Base-by-base conservation (phyloP, 192 early-diverging fungal genomes). In the Gorgonomyces haynaldii region DNA sequence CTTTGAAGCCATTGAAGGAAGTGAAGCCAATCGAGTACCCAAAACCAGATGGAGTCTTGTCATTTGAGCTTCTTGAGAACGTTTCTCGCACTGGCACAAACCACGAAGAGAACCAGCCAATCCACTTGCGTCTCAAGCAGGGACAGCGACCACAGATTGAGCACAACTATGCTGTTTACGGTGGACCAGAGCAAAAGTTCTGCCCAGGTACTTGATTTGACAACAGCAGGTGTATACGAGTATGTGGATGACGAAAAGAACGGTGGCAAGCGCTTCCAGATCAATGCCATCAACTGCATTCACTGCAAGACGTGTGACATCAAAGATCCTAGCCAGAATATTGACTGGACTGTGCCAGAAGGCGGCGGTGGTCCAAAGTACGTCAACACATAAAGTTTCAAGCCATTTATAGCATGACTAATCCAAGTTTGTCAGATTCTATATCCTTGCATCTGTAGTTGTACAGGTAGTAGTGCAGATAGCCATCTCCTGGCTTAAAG, bases 251-350 rank as follows among this genome's bases (percentile, higher is more conserved):
- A 94, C 44, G 90, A 94, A 52, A 52, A 50, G 37, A 78, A 84
- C 20, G 85, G 90, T 2, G 87, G 85, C 4, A 87, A 95, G 70
- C 76, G 90, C 9, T 84, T 96, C 61, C 91, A 96, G 70, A 95
- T 98, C 63, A 96, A 98, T 61, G 44, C 63, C 32, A 83, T 86
- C 58, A 96, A 98, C 66, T 98, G 95, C 59, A 89, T 98, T 37
- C 95, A 98, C 65, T 98, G 95, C 83, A 98, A 98, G 76, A 98
- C 95, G 0, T 98, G 95, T 55, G 92, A 98, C 61, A 98, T 98
- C 60, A 98, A 98, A 66, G 95, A 98, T 62, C 92, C 92, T 17
- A 82, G 85, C 26, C 95, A 98, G 67, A 96, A 98, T 64, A 96
- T 98, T 67, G 83, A 96, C 64, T 98, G 95, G 95, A 85, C 85